Evolutionary conservation across 2,329 filamentous ascomycete species (phyloP), one percentile per base, ranked within the genome.

Genomic region (Fusarium sp.): DNA sequence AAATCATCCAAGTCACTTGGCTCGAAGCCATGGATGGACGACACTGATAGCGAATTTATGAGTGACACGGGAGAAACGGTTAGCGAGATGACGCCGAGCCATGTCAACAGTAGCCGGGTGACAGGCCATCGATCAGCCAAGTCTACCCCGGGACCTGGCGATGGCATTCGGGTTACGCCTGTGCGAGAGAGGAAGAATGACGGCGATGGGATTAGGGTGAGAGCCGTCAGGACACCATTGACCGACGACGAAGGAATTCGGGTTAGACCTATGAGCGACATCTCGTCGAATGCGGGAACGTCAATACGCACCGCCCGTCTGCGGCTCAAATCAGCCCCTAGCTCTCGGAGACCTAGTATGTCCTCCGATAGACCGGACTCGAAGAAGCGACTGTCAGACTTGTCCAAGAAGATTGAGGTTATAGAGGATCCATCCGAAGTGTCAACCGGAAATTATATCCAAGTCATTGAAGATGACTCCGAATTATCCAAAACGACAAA

Each of bases 131-230:
- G 65, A 47, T 56, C 68, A 11, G 57, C 69, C 35, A 71, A 67
- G 53, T 63, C 65, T 32, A 58, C 58, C n/a, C 39, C 71, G 65
- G 63, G 57, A n/a, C 64, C 57, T 9, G 73, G 79, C 52, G 77
- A 80, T 53, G 79, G 79, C 2, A 80, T 80, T 35, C 75, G 80
- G 17, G 76, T 83, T 17, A 77, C 66, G 9, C 78, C 82, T 3
- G 65, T 77, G 17, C 64, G 71, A 32, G 70, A 65, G 31, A 76
- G 73, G 44, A 71, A 65, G 48, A 43, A 57, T 10, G 68, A 71
- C 17, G 72, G 72, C 37, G 72, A 77, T 50, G 75, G 74, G 1
- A 75, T 76, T 15, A 71, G 75, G 8, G 70, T 76, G 13, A 71
- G 53, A 31, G 65, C 73, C 9, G 49, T 58, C 14, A 62, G 60